A percentile compares a stretch with the other conserved stretches of the same genome.
phyloP scores from a whole-genome alignment of 306 rosid genomes.

The Fragaria vesca region DNA sequence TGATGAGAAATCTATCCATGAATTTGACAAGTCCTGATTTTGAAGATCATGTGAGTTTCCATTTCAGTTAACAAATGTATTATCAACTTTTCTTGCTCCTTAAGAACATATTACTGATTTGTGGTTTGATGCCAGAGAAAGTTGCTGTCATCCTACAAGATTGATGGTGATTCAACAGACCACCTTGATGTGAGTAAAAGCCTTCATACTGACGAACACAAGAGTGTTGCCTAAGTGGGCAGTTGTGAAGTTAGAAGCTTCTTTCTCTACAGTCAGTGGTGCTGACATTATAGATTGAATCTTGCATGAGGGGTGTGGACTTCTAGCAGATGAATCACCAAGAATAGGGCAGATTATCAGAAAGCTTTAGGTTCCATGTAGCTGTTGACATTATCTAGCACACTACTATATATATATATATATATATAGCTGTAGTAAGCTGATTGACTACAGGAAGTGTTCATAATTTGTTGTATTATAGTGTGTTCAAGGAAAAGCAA shows the following conservation, averaged over 20 bases:
- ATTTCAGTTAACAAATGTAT: not conserved
- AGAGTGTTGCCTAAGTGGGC: slow-evolving; percentile 36
- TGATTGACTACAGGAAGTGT: not conserved
- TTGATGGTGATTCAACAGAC: slow-evolving; percentile 35
- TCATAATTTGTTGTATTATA: slow-evolving; percentile 1
- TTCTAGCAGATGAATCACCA: not conserved
- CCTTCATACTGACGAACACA: slow-evolving; percentile 28
- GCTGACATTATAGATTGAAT: not conserved
- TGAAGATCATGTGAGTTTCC: slow-evolving; percentile 82
- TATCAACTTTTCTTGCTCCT: not conserved
- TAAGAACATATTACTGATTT: not conserved
- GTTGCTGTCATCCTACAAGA: slow-evolving; percentile 67
- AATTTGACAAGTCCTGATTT: slow-evolving; percentile 86
- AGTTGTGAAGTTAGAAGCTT: not conserved
- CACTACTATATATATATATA: not conserved
- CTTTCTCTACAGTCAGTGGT: not conserved
- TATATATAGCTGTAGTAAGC: not conserved
- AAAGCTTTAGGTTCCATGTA: slow-evolving; percentile 20
- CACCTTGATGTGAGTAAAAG: slow-evolving; percentile 23
- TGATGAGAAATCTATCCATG: slow-evolving; percentile 93
- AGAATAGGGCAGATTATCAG: slow-evolving; percentile 13
- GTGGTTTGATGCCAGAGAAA: slow-evolving; percentile 49
- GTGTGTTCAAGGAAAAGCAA: slow-evolving; percentile 1
- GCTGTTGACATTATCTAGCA: not conserved
- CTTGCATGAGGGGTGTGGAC: not conserved